Base-by-base conservation (phyloP, 2,329 filamentous ascomycete genomes). In the Colletotrichum orbiculare region DNA sequence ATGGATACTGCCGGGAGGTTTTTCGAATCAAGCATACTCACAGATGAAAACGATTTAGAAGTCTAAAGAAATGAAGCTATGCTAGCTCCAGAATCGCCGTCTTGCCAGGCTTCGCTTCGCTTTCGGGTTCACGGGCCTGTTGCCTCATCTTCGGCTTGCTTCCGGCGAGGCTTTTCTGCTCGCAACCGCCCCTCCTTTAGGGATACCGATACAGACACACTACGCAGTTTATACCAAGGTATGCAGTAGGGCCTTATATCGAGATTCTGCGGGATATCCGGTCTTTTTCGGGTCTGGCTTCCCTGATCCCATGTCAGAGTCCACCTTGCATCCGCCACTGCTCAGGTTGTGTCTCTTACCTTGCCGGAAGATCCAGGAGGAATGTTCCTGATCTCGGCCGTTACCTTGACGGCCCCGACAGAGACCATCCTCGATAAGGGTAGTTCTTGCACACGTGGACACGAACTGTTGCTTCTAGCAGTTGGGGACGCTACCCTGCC, bases 1-100 rank as follows among this genome's bases (percentile, higher is more conserved):
- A 25, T 25, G 25, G 25, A 25, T 25, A 25, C 25, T 25, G 4
- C 25, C 57, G 34, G 52, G 46, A 62, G 52, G 58, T 53, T 64
- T 45, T 55, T 53, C 52, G 10, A 53, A 48, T 62, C 52, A 62
- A 65, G 58, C 58, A 65, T 62, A 53, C 52, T 57, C 49, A 17
- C 35, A 64, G 42, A 45, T 42, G 9, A 52, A 53, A 8, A 34
- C n/a, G 50, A 46, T 17, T 50, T 60, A 42, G 46, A 15, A 47
- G 34, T 50, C 41, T 37, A 43, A 25, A n/a, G 46, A 50, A 25
- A 25, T 13, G n/a, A 35, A n/a, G 41, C 39, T 8, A 41, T 47
- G 53, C 45, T 42, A 39, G 17, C 45, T 54, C 38, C 49, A 39
- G 50, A 50, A 48, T 25, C n/a, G 37, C 13, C 17, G 17, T 15